Evolutionary conservation across 1,284 basidiomycete genomes (phyloP).

Genomic region (Vanrija sp.): DNA sequence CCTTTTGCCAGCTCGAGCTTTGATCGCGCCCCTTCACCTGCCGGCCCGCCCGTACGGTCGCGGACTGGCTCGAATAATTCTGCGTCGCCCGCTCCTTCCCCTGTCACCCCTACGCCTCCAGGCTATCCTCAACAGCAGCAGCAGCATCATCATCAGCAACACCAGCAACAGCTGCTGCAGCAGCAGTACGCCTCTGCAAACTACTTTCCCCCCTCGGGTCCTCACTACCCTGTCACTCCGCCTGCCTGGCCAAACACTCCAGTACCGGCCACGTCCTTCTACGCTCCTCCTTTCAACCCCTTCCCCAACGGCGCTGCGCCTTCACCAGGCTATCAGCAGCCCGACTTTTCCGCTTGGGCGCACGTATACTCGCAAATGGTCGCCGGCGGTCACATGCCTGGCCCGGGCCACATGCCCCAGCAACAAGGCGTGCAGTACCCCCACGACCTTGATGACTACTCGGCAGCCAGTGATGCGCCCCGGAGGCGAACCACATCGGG

Average conservation of each 20-base stretch:
- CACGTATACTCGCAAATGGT: conserved; percentile 48
- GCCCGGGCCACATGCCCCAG: conserved; percentile 20
- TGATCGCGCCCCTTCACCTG: conserved; percentile 25
- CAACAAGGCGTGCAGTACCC: conserved; percentile 10
- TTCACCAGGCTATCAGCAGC: conserved; percentile 24
- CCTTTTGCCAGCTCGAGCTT: conserved; percentile 23
- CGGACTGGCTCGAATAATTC: conserved; percentile 19
- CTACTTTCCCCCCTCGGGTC: not conserved
- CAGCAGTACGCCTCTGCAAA: conserved; percentile 14
- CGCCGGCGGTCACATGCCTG: conserved; percentile 26
- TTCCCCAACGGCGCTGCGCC: conserved; percentile 7
- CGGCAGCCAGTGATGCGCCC: conserved; percentile 7
- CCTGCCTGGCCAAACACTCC: not conserved
- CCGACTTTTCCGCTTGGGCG: conserved; percentile 45
- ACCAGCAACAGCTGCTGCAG: conserved; percentile 1
- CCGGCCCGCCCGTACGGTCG: conserved; percentile 6
- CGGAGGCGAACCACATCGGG: conserved; percentile 30
- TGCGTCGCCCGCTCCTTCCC: conserved; percentile 18
- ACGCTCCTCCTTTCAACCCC: conserved; percentile 26
- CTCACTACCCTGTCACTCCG: not conserved
- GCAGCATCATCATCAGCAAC: not conserved
- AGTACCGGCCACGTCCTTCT: conserved; percentile 31
- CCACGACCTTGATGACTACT: conserved; percentile 17
- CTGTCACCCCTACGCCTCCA: conserved; percentile 16
- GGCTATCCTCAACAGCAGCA: conserved; percentile 8